A percentile compares a stretch with the other conserved stretches of the same genome.
Conservation (phyloP, 2,329 filamentous ascomycete genomes). For the Coniochaeta sp. region DNA sequence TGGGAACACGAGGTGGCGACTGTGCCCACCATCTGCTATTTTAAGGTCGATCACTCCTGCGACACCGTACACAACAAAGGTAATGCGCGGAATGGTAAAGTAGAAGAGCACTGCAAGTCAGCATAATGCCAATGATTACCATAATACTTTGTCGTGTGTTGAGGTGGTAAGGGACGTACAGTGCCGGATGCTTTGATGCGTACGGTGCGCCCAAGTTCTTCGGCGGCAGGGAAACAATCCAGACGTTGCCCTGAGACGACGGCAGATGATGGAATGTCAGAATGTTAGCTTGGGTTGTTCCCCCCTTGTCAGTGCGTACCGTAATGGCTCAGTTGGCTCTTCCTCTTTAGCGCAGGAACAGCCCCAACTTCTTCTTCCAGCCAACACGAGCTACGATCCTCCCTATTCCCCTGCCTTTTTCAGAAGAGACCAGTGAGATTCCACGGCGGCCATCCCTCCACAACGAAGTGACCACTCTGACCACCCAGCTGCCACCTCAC, state of each 20-base stretch:
- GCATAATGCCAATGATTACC: too few relatives aligned
- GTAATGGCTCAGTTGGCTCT: not conserved
- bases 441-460: not conserved
- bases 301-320: not conserved
- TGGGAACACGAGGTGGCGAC: conserved; percentile 1
- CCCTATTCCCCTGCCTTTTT: not conserved
- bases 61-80: too few relatives aligned
- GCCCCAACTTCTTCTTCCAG: not conserved
- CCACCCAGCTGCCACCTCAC: too few relatives aligned
- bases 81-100: too few relatives aligned
- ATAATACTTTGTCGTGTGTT: not conserved
- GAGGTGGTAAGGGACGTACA: not conserved
- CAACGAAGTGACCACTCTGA: not conserved
- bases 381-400: not conserved
- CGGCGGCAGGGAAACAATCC: not conserved
- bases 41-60: not conserved
- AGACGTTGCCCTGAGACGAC: not conserved
- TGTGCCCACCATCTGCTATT: not conserved
- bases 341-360: not conserved
- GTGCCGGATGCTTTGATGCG: not conserved
- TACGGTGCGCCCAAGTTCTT: not conserved
- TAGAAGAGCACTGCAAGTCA: too few relatives aligned
- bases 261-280: not conserved
- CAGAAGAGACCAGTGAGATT: too few relatives aligned
- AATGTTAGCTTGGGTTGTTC: too few relatives aligned